A percentile compares a stretch with the other conserved stretches of the same genome.
phyloP scores from a whole-genome alignment of 352 stramenopile genomes.

The Phytophthora ramorum region DNA sequence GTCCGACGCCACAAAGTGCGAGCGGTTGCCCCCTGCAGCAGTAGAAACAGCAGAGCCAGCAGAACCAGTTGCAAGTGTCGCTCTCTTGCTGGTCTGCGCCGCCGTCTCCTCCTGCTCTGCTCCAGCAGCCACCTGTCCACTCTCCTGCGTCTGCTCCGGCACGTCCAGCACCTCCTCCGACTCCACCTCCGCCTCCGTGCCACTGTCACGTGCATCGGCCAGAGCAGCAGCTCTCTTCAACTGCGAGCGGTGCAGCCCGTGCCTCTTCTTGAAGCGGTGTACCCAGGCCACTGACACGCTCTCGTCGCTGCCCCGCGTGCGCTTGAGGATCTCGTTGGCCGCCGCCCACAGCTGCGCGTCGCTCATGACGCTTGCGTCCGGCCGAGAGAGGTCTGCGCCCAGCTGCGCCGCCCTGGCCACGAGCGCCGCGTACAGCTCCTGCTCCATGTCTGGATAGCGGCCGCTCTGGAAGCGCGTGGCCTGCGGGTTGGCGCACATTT shows the following conservation, averaged over 20 bases:
- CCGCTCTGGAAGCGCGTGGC: slow-evolving; percentile 44
- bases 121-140: background rate
- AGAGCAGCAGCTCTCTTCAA: slow-evolving; percentile 10
- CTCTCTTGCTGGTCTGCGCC: slow-evolving; percentile 15
- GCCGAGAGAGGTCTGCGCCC: slow-evolving; percentile 10
- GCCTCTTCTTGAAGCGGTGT: slow-evolving; percentile 44
- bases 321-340: slow-evolving; percentile 46
- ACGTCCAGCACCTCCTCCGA: background rate
- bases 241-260: slow-evolving; percentile 39
- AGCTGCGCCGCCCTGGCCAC: slow-evolving; percentile 3
- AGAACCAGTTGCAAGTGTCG: background rate
- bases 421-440: slow-evolving; percentile 25
- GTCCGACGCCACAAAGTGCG: slow-evolving; percentile 40
- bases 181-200: background rate
- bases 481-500: slow-evolving; percentile 35
- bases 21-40: background rate
- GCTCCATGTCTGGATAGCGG: slow-evolving; percentile 44
- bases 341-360: slow-evolving; percentile 39
- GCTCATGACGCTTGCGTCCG: slow-evolving; percentile 15
- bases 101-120: background rate
- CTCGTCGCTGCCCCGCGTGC: slow-evolving; percentile 26
- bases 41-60: too few relatives aligned
- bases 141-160: slow-evolving; percentile 9
- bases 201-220: background rate
- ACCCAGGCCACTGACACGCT: slow-evolving; percentile 42